phyloP scores from a whole-genome alignment of 306 rosid species.

The Begonia loranthoides region DNA sequence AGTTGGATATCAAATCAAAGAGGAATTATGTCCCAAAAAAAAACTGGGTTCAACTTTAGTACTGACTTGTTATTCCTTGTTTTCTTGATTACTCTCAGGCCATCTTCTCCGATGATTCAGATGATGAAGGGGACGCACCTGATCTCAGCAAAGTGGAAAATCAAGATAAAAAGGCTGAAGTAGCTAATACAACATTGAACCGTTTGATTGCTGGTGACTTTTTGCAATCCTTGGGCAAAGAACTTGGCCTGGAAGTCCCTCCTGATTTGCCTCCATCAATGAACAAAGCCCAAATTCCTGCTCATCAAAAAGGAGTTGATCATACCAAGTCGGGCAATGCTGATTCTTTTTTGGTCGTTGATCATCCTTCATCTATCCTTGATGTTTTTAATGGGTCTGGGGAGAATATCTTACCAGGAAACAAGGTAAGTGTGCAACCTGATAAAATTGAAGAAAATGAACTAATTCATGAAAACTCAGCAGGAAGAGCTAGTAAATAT shows the following conservation, averaged over 20 bases:
- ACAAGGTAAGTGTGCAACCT: constrained; percentile 17
- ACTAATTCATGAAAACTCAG: too few relatives aligned
- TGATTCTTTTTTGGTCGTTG: constrained; percentile 14
- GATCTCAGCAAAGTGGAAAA: constrained; percentile 33
- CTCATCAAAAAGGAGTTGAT: constrained; percentile 26
- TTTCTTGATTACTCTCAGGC: constrained; percentile 37
- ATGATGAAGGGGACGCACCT: constrained; percentile 50
- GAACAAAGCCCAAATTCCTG: constrained; percentile 25
- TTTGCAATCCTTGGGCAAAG: constrained; percentile 91
- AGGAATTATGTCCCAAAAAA: neutral
- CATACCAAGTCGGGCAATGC: constrained; percentile 20
- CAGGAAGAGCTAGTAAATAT: neutral
- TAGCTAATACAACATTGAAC: constrained; percentile 67
- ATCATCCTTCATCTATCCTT: constrained; percentile 7
- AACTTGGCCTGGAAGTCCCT: constrained; percentile 89
- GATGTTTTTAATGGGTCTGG: constrained; percentile 4
- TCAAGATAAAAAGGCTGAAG: constrained; percentile 77
- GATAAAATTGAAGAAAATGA: constrained; percentile 16
- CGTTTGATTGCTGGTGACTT: constrained; percentile 94
- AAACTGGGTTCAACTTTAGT: neutral
- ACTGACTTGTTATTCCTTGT: neutral
- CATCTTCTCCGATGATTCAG: constrained; percentile 91
- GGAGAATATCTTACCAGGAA: constrained; percentile 26
- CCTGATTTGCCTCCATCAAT: constrained; percentile 46
- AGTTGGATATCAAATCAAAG: neutral